Evolutionary conservation across 2,329 filamentous ascomycete genomes (phyloP).

Genomic region (Cladosporium sp.): DNA sequence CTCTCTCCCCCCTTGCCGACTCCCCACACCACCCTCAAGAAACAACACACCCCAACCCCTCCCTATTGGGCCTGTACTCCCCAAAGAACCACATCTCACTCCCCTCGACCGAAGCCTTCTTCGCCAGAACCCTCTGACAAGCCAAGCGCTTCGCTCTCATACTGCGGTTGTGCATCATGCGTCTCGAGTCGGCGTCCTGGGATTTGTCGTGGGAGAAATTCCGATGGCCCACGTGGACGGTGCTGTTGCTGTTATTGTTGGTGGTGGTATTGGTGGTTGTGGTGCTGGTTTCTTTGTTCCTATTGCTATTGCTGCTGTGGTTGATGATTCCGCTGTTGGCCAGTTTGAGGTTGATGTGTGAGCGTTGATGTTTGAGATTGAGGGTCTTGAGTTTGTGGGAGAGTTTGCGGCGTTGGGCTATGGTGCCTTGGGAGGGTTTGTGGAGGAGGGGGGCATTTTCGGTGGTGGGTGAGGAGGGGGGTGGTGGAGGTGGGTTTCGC

Average conservation of each 20-base stretch:
- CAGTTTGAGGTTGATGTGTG: too few species aligned
- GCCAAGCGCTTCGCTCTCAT: not conserved
- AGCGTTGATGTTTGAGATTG: too few species aligned
- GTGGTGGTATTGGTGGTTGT: not conserved
- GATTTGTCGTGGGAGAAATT: not conserved
- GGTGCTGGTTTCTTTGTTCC: too few species aligned
- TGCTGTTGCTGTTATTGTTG: not conserved
- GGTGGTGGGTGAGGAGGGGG: too few species aligned
- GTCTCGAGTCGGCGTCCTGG: not conserved
- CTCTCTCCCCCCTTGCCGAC: too few species aligned
- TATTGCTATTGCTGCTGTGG: too few species aligned
- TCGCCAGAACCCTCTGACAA: not conserved
- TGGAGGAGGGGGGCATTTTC: too few species aligned
- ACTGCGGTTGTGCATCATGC: not conserved
- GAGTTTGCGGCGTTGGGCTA: too few species aligned
- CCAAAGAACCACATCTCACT: conserved; percentile 8
- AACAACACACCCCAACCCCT: not conserved
- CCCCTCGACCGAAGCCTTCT: not conserved
- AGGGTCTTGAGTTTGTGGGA: too few species aligned
- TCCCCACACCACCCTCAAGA: not conserved
- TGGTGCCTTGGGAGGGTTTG: too few species aligned
- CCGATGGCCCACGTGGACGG: not conserved
- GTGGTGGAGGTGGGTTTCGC: too few species aligned
- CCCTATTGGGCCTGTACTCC: not conserved
- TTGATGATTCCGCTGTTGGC: too few species aligned